A percentile compares a stretch with the other conserved stretches of the same genome.
phyloP scores from a whole-genome alignment of 2,329 filamentous ascomycete species.

The Penicillium expansum region DNA sequence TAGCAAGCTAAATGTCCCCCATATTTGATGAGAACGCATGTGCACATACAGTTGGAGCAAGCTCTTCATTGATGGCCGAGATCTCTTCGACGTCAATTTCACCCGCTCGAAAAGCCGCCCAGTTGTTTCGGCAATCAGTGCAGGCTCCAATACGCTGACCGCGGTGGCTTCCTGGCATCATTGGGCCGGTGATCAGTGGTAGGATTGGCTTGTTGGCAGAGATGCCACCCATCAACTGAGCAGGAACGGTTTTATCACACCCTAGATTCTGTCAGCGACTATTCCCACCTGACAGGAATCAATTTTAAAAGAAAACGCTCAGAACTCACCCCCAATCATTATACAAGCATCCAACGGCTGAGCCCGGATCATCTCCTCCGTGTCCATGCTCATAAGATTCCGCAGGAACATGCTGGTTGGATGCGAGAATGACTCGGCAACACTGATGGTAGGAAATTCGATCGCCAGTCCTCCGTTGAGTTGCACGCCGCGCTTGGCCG shows the following conservation, averaged over 20 bases:
- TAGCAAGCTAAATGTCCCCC: background rate
- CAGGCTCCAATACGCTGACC: constrained; percentile 68
- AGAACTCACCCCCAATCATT: constrained; percentile 59
- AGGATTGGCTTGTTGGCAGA: constrained; percentile 71
- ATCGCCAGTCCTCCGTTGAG: constrained; percentile 65
- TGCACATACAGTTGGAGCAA: constrained; percentile 64
- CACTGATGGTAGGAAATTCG: constrained; percentile 71
- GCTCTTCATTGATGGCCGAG: constrained; percentile 65
- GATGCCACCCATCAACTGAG: constrained; percentile 72
- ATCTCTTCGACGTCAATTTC: constrained; percentile 71
- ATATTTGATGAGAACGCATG: no score
- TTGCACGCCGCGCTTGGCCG: constrained; percentile 66
- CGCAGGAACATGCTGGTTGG: constrained; percentile 74
- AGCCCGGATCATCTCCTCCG: constrained; percentile 72
- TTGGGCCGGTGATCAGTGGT: constrained; percentile 68
- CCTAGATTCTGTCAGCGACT: constrained; percentile 44
- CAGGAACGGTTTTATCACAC: constrained; percentile 72
- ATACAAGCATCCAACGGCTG: constrained; percentile 69
- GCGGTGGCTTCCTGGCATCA: constrained; percentile 69
- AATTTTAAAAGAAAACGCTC: background rate
- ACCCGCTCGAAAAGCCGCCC: constrained; percentile 66
- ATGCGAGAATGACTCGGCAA: constrained; percentile 66
- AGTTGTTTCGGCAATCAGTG: constrained; percentile 72
- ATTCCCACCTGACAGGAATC: background rate
- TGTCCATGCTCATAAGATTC: constrained; percentile 77